phyloP scores from a whole-genome alignment of 352 stramenopile species.

The Detonula confervacea region DNA sequence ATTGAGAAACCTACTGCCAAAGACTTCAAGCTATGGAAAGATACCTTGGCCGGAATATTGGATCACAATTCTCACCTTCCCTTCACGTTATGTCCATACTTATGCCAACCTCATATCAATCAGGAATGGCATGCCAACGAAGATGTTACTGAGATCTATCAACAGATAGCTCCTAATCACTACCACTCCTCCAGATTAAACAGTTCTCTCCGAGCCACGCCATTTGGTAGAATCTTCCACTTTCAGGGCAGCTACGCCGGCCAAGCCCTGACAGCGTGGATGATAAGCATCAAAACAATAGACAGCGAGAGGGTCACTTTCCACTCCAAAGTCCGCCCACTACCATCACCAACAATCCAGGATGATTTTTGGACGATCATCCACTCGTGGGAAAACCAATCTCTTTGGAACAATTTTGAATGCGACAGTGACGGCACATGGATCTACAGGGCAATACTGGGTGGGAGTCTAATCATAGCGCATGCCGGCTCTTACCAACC shows the following conservation, averaged over 20 bases:
- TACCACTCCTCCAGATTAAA: neutral
- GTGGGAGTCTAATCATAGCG: neutral
- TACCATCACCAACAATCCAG: neutral
- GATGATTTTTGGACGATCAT: neutral
- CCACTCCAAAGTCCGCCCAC: neutral
- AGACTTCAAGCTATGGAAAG: no score
- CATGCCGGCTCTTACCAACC: constrained; percentile 25
- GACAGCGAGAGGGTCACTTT: neutral
- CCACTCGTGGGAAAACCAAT: neutral
- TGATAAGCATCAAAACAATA: no score
- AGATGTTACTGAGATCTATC: neutral
- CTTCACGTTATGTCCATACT: no score
- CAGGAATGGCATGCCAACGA: neutral
- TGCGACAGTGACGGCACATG: neutral
- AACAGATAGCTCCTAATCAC: neutral
- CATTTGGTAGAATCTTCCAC: neutral
- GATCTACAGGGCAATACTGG: neutral
- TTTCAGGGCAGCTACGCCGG: no score
- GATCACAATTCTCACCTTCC: no score
- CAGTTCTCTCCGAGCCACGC: neutral
- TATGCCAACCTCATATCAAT: neutral
- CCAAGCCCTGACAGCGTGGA: no score
- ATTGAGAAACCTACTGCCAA: no score
- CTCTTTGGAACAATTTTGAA: neutral
- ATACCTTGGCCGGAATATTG: no score